Conservation (phyloP, 2,329 filamentous ascomycete species). For the Nemania serpens region DNA sequence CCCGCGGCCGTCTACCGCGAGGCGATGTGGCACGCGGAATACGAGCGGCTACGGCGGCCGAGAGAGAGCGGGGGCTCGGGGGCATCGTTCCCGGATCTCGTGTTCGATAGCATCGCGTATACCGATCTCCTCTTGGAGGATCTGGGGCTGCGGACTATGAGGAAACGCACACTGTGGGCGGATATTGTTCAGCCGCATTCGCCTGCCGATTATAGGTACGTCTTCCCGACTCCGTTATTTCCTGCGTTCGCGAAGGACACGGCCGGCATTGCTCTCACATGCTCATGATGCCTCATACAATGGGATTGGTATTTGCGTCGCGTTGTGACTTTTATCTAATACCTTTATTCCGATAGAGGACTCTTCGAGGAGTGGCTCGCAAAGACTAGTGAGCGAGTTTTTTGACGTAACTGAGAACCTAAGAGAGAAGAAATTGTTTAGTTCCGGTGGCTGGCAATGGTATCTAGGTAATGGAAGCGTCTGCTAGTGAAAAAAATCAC, state of each 20-base stretch:
- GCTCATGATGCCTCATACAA: no score
- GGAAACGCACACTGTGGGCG: conserved; percentile 41
- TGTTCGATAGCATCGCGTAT: conserved; percentile 66
- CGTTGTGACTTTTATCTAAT: no score
- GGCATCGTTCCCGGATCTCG: conserved; percentile 58
- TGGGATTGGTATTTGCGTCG: no score
- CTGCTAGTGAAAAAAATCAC: no score
- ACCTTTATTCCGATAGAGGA: neutral
- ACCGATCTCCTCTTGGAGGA: conserved; percentile 62
- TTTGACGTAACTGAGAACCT: neutral
- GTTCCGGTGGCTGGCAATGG: no score
- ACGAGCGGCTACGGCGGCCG: conserved; percentile 58
- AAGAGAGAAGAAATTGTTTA: no score
- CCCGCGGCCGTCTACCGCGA: conserved; percentile 46
- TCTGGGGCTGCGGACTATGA: conserved; percentile 51
- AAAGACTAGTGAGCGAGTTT: neutral
- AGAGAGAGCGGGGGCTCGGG: conserved; percentile 51
- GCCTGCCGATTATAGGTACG: conserved; percentile 10
- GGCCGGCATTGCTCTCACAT: no score
- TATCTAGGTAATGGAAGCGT: no score
- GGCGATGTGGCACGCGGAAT: conserved; percentile 59
- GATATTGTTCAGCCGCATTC: conserved; percentile 5
- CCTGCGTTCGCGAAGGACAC: neutral
- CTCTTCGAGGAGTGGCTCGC: conserved; percentile 9
- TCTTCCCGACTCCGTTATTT: neutral